Evolutionary conservation across 2,329 filamentous ascomycete genomes (phyloP).

Genomic region (Exophiala dermatitidis): DNA sequence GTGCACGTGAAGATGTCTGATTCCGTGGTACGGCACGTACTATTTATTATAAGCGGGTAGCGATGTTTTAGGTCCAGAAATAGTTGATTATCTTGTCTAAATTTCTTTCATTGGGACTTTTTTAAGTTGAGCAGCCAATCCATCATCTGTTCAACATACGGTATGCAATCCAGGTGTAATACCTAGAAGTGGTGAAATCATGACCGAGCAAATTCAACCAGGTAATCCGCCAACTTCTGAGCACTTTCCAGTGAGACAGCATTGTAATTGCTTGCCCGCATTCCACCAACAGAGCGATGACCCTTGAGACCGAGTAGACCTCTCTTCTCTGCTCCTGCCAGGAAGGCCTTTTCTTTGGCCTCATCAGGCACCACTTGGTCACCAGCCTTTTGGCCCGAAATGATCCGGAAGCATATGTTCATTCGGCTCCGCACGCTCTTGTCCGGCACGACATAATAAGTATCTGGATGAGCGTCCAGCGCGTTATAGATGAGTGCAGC

Average conservation of each 20-base stretch:
- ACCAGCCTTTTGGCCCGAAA: conserved; percentile 41
- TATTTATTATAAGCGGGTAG: no score
- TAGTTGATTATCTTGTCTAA: no score
- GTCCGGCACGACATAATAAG: conserved; percentile 69
- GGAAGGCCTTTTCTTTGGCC: conserved; percentile 66
- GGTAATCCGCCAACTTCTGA: conserved; percentile 38
- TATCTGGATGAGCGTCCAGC: conserved; percentile 62
- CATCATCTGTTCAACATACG: no score
- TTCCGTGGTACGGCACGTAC: no score
- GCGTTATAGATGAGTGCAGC: conserved; percentile 67
- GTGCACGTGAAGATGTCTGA: no score
- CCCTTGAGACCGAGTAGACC: conserved; percentile 78
- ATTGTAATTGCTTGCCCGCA: conserved; percentile 85
- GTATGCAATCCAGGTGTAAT: no score
- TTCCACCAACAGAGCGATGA: conserved; percentile 78
- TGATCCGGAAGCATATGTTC: conserved; percentile 89
- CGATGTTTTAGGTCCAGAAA: no score
- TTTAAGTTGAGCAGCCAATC: no score
- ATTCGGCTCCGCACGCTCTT: conserved; percentile 73
- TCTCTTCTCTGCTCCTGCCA: conserved; percentile 61
- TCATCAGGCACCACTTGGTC: conserved; percentile 34
- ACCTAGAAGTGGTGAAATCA: not conserved
- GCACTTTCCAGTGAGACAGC: conserved; percentile 54
- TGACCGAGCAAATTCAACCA: conserved; percentile 43
- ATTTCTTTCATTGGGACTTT: no score